Conservation (phyloP, 805 yeast species). For the Saccharomyces mikatae region DNA sequence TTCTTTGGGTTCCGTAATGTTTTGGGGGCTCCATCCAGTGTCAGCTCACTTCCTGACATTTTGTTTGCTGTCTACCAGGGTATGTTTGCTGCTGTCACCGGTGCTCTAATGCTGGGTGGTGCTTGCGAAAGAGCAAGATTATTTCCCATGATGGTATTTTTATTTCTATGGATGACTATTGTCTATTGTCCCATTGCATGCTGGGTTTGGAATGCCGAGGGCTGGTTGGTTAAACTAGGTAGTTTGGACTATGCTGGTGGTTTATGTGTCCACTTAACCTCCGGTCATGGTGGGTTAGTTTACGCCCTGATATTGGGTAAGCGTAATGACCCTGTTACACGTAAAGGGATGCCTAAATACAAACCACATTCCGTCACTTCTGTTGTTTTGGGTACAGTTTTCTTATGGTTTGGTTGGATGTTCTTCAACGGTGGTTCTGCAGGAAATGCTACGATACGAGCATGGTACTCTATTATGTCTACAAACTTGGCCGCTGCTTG, state of each 20-base stretch:
- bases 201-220: slow-evolving; percentile 95
- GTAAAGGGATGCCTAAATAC: slow-evolving; percentile 70
- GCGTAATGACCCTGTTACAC: slow-evolving; percentile 69
- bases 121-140: slow-evolving; percentile 95
- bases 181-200: slow-evolving; percentile 94
- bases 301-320: slow-evolving; percentile 88
- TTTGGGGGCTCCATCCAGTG: slow-evolving; percentile 70
- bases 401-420: slow-evolving; percentile 95
- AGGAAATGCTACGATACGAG: slow-evolving; percentile 86
- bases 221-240: slow-evolving; percentile 82
- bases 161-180: slow-evolving; percentile 88
- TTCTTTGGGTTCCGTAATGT: slow-evolving; percentile 76
- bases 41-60: slow-evolving; percentile 73
- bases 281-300: slow-evolving; percentile 92
- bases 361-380: slow-evolving; percentile 90
- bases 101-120: slow-evolving; percentile 92
- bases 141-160: slow-evolving; percentile 92
- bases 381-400: slow-evolving; percentile 85
- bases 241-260: slow-evolving; percentile 97
- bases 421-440: slow-evolving; percentile 98
- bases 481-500: slow-evolving; percentile 89
- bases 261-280: slow-evolving; percentile 92
- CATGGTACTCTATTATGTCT: slow-evolving; percentile 88
- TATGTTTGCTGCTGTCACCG: slow-evolving; percentile 92
- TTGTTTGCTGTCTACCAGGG: slow-evolving; percentile 89